A percentile compares a stretch with the other conserved stretches of the same genome.
Conservation (phyloP, 495 filamentous ascomycete genomes). For the Peziza echinospora region DNA sequence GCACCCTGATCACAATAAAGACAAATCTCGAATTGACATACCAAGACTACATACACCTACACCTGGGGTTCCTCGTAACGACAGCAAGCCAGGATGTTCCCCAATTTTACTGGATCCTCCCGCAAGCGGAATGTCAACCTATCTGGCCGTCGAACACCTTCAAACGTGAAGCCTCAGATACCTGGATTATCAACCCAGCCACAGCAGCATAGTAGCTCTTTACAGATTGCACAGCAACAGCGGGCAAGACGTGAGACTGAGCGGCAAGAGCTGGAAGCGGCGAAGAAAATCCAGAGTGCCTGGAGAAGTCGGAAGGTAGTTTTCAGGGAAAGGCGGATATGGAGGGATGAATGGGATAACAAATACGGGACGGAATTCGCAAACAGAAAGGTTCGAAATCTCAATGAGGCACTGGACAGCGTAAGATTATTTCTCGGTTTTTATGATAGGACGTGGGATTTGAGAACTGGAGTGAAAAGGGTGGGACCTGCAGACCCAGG, state of each 20-base stretch:
- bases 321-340: conserved; percentile 30
- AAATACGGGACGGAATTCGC: conserved; percentile 4
- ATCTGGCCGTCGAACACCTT: conserved; percentile 59
- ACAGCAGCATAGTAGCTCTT: conserved; percentile 35
- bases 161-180: conserved; percentile 34
- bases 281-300: conserved; percentile 49
- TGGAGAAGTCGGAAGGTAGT: conserved; percentile 65
- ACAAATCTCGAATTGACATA: no score
- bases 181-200: conserved; percentile 30
- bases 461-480: neutral
- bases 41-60: no score
- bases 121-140: conserved; percentile 84
- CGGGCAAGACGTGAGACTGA: conserved; percentile 61
- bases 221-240: conserved; percentile 71
- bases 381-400: neutral
- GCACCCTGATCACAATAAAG: no score
- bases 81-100: no score
- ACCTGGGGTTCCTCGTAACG: no score
- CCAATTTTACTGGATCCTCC: conserved; percentile 70
- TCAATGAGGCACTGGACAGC: conserved; percentile 13
- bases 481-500: neutral
- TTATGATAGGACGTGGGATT: neutral
- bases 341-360: conserved; percentile 49
- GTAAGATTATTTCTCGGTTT: conserved; percentile 19
- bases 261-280: conserved; percentile 52